Base-by-base conservation (phyloP, 1,284 basidiomycete species). In the Ceratobasidium sp. region DNA sequence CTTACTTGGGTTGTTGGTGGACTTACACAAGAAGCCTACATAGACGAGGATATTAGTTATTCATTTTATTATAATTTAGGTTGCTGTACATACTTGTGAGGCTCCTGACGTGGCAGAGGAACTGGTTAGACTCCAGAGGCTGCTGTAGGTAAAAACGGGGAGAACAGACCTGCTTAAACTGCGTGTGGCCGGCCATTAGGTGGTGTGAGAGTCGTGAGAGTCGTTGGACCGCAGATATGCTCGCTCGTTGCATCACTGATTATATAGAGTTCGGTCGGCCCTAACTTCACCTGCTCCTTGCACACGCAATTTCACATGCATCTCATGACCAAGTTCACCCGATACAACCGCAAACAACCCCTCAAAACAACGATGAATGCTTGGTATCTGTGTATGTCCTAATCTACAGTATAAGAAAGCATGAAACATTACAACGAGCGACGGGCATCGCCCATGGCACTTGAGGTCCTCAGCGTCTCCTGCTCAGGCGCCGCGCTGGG, bases 21-120 rank as follows among this genome's bases (percentile, higher is more conserved):
- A 82, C 89, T 79, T 81, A 91, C 89, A 89, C 86, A 59, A 91
- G 81, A n/a, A 91, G 83, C 78, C 90, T 90, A 76, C 57, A 16
- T 28, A 5, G 7, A 52, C n/a, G 11, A 47, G 1, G 11, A 41
- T 5, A 21, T 55, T 18, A 38, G 41, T 54, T 0, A 43, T 32
- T 13, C 26, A 23, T 26, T 26, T 18, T 5, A 35, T 18, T 35
- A 44, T 38, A 14, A 18, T 46, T 69, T 35, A 41, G 38, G 5
- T 49, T 23, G n/a, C n/a, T 43, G 32, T 9, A 83, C 87, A 81
- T 79, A 91, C 89, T 90, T 89, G 82, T 91, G 90, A 7, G 88
- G 84, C 69, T 85, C 84, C 85, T 91, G 21, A 35, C 32, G 57
- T 50, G 43, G 50, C 52, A 43, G 23, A 55, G 46, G 14, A 43